Base-by-base conservation (phyloP, 139 green algal species). In the Coelastrella sp. region DNA sequence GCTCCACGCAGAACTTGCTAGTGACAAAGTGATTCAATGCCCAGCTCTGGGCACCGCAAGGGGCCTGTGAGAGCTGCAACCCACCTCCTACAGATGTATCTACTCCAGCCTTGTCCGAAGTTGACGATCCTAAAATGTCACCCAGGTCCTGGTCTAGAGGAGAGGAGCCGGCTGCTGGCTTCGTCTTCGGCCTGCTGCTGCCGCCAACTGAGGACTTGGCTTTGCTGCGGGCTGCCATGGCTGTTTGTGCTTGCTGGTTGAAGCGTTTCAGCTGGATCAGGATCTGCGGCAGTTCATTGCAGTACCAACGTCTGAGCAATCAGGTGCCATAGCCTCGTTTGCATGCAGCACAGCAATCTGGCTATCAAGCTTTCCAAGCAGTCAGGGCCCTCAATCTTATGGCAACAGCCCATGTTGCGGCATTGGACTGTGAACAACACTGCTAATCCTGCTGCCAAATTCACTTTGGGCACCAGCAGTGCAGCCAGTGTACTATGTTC, bases 201-300 rank as follows among this genome's bases (percentile, higher is more conserved):
- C 63, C 68, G 84, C 73, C 68, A 24, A 49, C n/a, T 59, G n/a
- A 19, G 7, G 35, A 6, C 22, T 35, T 15, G 22, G 56, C 75
- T 35, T 22, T 68, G 78, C 9, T 61, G 65, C 87, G 78, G 9
- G 63, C 63, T 72, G 87, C 58, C 24, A 87, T 15, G 22, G 87
- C 87, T 19, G 19, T 20, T 66, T 91, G 78, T 4, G 87, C 87
- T 65, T 57, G 63, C 59, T 95, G 87, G 72, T 93, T 93, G 92
- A 98, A 98, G n/a, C 93, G 93, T 11, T 92, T 88, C 60, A 98
- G 93, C 93, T 97, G 94, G 75, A 97, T 97, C 6, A 95, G 75
- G n/a, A 97, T 94, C 94, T 98, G 94, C 84, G 89, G 57, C 12
- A 24, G 79, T 24, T 20, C n/a, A 24, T 9, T 58, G 74, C 49